Evolutionary conservation across 257 asterid genomes (phyloP), one percentile per base, ranked within the genome.

Genomic region (Nicotiana tomentosiformis): DNA sequence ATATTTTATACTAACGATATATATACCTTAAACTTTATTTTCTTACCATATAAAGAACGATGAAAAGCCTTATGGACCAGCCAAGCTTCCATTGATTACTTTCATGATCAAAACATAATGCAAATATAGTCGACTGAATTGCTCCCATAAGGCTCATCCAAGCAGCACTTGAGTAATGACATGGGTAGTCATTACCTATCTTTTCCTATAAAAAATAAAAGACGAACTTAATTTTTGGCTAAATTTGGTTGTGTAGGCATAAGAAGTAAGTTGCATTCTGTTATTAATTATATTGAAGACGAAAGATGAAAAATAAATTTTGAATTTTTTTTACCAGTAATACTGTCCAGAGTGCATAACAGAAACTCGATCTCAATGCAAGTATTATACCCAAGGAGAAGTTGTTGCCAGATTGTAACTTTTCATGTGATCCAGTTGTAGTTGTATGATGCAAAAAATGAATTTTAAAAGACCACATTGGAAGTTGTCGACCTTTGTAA

Each of bases 131-230:
- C 0, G 93, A 83, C 86, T 94, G 98, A 53, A 93, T 0, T 1
- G 90, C 58, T 12, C 97, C 97, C 88, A 92, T 87, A 3, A 85
- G 7, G 65, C 91, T 80, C 18, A 93, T 88, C 9, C 91, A 72
- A 18, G 95, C 91, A 0, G 94, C 88, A 89, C 97, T 93, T 3
- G 98, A 93, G 67, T 91, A 92, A 69, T 83, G 93, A 55, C 89
- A 94, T 10, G 97, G 97, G 53, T 91, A 94, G 18, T 16, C 26
- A 78, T 86, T 58, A 66, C 91, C 86, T 88, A 94, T 76, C 65
- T 91, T 89, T 0, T 97, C 85, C 95, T 39, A 90, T 65, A 33
- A 0, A 33, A 18, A 2, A 32, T 15, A 67, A 37, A 6, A 37
- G 10, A 26, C 2, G 57, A 69, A 39, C 10, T 39, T 39, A 39